phyloP scores from a whole-genome alignment of 345 rosid species.

The Dipteronia dyeriana region DNA sequence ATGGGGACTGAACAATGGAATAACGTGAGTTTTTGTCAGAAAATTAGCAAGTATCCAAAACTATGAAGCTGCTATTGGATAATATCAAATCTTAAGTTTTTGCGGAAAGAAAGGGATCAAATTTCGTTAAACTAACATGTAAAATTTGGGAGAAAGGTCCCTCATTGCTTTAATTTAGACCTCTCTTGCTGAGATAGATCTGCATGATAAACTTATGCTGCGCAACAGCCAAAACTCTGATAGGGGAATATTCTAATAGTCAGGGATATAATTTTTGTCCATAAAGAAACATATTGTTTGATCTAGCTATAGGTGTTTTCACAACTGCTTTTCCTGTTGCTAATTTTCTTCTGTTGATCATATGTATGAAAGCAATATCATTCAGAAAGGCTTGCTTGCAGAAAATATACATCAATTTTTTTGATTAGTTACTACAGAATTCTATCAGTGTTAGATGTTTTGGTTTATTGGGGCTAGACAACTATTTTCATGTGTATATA shows the following conservation, averaged over 20 bases:
- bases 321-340: background rate
- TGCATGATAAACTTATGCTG: background rate
- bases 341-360: background rate
- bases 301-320: background rate
- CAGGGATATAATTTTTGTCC: background rate
- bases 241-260: background rate
- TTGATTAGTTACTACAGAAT: background rate
- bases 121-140: background rate
- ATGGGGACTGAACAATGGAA: slow-evolving; percentile 7
- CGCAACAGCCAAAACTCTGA: background rate
- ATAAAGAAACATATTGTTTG: background rate
- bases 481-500: slow-evolving; percentile 16
- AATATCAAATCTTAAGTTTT: background rate
- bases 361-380: background rate
- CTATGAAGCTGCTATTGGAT: background rate
- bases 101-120: background rate
- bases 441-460: background rate
- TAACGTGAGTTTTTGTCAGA: background rate
- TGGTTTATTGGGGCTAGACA: background rate
- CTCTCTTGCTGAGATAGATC: background rate
- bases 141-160: background rate
- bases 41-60: background rate
- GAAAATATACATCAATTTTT: background rate
- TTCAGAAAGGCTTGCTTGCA: background rate
- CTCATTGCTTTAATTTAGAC: background rate